Conservation (phyloP, 352 stramenopile species). For the Ophiocytium majus region DNA sequence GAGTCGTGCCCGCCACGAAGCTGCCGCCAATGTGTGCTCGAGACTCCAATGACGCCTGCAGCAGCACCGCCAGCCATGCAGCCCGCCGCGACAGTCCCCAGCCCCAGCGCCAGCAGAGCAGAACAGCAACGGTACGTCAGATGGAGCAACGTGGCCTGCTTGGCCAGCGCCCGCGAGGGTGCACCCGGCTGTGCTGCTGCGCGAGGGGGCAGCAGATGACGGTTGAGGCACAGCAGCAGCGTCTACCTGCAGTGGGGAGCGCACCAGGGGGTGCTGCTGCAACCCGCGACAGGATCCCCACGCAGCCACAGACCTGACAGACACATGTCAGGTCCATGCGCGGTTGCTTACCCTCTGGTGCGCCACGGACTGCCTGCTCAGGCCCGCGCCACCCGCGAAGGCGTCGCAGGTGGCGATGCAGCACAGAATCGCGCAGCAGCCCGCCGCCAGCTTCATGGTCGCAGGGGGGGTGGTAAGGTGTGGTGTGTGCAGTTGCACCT, state of each 20-base stretch:
- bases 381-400: neutral
- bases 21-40: neutral
- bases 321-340: neutral
- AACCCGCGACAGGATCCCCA: neutral
- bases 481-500: too few species aligned
- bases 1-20: neutral
- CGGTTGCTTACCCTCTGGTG: neutral
- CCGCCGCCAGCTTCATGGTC: neutral
- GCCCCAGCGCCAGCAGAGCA: neutral
- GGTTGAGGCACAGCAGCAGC: neutral
- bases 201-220: neutral
- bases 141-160: neutral
- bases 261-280: neutral
- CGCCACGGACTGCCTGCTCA: neutral
- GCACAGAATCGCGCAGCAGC: neutral
- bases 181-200: too few species aligned
- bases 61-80: neutral
- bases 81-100: neutral
- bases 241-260: neutral
- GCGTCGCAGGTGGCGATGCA: neutral
- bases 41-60: neutral
- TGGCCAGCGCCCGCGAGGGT: too few species aligned
- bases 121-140: neutral
- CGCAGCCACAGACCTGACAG: neutral
- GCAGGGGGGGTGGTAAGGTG: too few species aligned